Base-by-base conservation (phyloP, 352 stramenopile genomes). In the Phytophthora brassicae region DNA sequence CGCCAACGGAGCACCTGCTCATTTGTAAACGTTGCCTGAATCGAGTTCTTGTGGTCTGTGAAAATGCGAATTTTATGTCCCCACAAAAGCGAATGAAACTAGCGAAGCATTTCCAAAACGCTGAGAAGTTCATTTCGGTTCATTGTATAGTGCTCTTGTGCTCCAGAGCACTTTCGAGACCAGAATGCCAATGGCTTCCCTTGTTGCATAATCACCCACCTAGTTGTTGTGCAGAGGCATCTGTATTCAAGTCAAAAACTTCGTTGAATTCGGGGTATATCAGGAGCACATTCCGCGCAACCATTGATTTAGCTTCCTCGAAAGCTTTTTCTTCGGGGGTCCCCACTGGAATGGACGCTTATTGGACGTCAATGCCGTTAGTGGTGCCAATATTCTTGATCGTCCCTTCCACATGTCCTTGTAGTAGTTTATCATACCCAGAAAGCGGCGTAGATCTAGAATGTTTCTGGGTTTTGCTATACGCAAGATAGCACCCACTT, bases 41-140 rank as follows among this genome's bases (percentile, higher is more conserved):
- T 55, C 7, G 53, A 24, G 44, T 61, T 61, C 35, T 48, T 29
- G 35, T 63, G 55, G 24, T 63, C 55, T 2, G 55, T 63, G 26
- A 43, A 38, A n/a, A 63, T 47, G 20, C 55, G 55, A 0, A 50
- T 23, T 8, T 63, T 35, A 35, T 56, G 35, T 4, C 36, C 55
- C 17, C 55, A 28, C 5, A 45, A 23, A 23, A 63, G 38, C 14
- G 23, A 50, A 23, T 36, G 23, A 19, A 49, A 56, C 28, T 56
- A 33, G 8, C 20, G 36, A 19, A 63, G 38, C 12, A 63, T n/a
- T 6, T 50, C 8, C 5, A 45, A 4, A 6, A 63, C 55, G 19
- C 45, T 56, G 1, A 56, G 36, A 4, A 63, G 8, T 19, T 56
- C 45, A 0, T 56, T 17, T 2, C 26, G 29, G 20, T 56, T 46